Conservation (phyloP, 805 yeast species). For the Zygosaccharomyces pseudorouxii region DNA sequence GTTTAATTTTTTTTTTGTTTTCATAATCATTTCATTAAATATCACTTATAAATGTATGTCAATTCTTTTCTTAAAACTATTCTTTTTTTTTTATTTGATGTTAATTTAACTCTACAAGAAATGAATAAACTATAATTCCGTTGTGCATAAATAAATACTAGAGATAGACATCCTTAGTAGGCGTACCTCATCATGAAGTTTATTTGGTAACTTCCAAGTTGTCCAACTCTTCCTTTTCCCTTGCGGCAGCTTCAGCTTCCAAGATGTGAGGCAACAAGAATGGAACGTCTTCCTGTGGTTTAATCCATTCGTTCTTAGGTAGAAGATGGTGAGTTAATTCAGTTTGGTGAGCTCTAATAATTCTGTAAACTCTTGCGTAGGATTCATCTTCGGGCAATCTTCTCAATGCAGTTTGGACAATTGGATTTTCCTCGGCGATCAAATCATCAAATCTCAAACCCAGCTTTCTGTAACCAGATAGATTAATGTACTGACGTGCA, state of each 20-base stretch:
- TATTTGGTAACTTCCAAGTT: conserved; percentile 47
- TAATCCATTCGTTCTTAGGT: conserved; percentile 72
- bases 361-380: conserved; percentile 90
- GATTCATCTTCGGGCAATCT: conserved; percentile 82
- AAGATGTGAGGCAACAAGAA: conserved; percentile 84
- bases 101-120: conserved; percentile 2
- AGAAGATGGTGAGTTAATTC: conserved; percentile 78
- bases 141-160: conserved; percentile 2
- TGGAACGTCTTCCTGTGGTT: conserved; percentile 74
- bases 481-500: conserved; percentile 65
- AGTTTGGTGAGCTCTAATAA: conserved; percentile 86
- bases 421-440: conserved; percentile 79
- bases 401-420: conserved; percentile 77
- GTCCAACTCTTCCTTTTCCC: conserved; percentile 86
- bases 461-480: conserved; percentile 90
- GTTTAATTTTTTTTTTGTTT: not conserved
- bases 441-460: conserved; percentile 91
- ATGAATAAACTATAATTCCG: conserved; percentile 3
- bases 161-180: not conserved
- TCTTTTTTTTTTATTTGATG: not conserved
- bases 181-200: not conserved
- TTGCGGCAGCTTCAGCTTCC: conserved; percentile 90
- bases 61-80: not conserved
- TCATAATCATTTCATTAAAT: not conserved
- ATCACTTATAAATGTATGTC: not conserved